A percentile compares a stretch with the other conserved stretches of the same genome.
Conservation (phyloP, 768 basidiomycete species). For the Sarcomyxa edulis region DNA sequence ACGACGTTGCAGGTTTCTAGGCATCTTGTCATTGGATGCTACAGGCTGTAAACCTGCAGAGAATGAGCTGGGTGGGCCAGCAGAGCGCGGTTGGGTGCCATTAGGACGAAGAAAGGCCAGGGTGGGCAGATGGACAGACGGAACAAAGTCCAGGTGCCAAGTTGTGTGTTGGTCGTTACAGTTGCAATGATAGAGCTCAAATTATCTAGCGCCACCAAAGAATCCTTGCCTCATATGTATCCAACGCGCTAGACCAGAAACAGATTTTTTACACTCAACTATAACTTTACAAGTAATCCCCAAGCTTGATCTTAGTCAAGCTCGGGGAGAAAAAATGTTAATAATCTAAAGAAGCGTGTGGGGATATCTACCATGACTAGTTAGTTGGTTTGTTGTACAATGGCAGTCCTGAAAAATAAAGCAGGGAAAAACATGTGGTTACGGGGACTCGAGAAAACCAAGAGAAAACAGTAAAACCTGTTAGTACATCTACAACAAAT, state of each 20-base stretch:
- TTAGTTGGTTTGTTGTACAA: too few relatives aligned
- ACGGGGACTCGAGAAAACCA: not conserved
- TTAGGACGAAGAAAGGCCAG: conserved; percentile 66
- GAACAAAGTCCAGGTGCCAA: conserved; percentile 5
- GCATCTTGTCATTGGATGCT: conserved; percentile 40
- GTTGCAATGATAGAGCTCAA: too few relatives aligned
- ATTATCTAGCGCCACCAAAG: too few relatives aligned
- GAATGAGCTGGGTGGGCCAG: conserved; percentile 40
- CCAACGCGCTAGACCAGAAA: too few relatives aligned
- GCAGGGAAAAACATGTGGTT: conserved; percentile 9
- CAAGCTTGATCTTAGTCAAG: too few relatives aligned
- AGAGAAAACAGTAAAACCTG: not conserved
- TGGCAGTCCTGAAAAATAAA: conserved; percentile 12
- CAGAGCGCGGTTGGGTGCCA: conserved; percentile 32
- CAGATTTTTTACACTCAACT: too few relatives aligned
- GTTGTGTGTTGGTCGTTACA: too few relatives aligned
- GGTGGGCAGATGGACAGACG: conserved; percentile 27
- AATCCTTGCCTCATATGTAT: too few relatives aligned
- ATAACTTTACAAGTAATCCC: too few relatives aligned
- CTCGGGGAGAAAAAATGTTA: too few relatives aligned
- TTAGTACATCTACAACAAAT: not conserved
- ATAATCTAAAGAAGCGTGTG: too few relatives aligned
- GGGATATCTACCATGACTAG: too few relatives aligned
- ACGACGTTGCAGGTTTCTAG: conserved; percentile 39
- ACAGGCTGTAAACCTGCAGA: conserved; percentile 51